phyloP scores from a whole-genome alignment of 768 basidiomycete genomes.

The Leucogyrophana mollusca region DNA sequence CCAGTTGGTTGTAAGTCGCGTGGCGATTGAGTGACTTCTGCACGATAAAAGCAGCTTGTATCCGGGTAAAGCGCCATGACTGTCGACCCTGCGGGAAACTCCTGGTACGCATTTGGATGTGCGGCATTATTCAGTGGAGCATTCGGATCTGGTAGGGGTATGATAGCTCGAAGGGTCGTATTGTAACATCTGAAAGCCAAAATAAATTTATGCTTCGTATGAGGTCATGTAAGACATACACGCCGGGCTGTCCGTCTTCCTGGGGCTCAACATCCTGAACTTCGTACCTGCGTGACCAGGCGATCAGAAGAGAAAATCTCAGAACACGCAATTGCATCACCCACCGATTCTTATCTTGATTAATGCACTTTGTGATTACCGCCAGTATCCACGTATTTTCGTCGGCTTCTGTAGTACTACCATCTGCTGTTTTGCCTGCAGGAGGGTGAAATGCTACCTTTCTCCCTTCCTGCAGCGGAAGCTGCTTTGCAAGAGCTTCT shows the following conservation, averaged over 20 bases:
- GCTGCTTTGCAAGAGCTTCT: constrained; percentile 58
- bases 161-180: constrained; percentile 67
- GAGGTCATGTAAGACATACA: constrained; percentile 30
- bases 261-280: constrained; percentile 85
- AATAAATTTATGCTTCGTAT: constrained; percentile 5
- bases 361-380: constrained; percentile 66
- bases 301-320: not conserved
- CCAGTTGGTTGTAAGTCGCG: constrained; percentile 35
- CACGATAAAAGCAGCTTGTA: constrained; percentile 88
- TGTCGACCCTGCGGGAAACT: constrained; percentile 66
- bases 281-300: constrained; percentile 62
- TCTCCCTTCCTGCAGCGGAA: constrained; percentile 69
- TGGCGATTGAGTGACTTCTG: constrained; percentile 76
- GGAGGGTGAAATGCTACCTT: constrained; percentile 83
- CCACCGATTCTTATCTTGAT: constrained; percentile 69
- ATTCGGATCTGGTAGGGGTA: constrained; percentile 76
- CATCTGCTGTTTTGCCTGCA: constrained; percentile 46
- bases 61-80: constrained; percentile 91
- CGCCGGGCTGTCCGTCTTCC: constrained; percentile 74
- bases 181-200: constrained; percentile 64
- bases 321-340: constrained; percentile 7
- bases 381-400: constrained; percentile 76
- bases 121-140: constrained; percentile 56
- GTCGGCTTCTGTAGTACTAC: constrained; percentile 50
- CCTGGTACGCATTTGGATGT: constrained; percentile 68